Percentiles rank a stretch among this genome's conserved stretches.
Conservation (phyloP, 164 flowering plant genomes). For the Echeveria elegans region DNA sequence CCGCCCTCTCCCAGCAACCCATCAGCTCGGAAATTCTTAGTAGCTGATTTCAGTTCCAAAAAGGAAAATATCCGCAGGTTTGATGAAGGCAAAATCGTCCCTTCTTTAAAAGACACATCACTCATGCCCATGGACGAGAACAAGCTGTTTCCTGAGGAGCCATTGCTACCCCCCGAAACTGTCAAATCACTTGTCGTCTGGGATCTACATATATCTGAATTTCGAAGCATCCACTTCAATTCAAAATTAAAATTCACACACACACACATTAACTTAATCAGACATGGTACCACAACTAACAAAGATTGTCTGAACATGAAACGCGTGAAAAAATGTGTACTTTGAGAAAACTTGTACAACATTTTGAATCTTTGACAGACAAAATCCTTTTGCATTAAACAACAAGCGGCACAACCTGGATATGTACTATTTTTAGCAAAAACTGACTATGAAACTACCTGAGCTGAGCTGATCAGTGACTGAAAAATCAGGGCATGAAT, state of each 20-base stretch:
- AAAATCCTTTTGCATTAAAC: background rate
- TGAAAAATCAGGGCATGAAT: background rate
- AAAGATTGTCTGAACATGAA: background rate
- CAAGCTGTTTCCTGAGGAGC: constrained; percentile 35
- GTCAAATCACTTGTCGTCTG: constrained; percentile 27
- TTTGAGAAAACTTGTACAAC: background rate
- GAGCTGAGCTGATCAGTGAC: constrained; percentile 6
- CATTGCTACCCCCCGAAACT: constrained; percentile 26
- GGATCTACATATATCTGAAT: constrained; percentile 14
- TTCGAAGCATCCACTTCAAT: background rate
- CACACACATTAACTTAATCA: background rate
- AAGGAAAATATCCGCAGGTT: constrained; percentile 38
- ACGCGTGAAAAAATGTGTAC: no score
- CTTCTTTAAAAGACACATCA: constrained; percentile 21
- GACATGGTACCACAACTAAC: background rate
- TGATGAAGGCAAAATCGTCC: constrained; percentile 37
- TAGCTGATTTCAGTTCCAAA: constrained; percentile 41
- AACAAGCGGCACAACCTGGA: background rate
- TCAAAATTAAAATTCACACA: background rate
- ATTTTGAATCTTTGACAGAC: background rate
- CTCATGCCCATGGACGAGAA: constrained; percentile 35
- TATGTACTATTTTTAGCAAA: background rate
- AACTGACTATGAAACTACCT: background rate
- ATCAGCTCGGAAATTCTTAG: constrained; percentile 45
- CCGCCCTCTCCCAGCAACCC: constrained; percentile 63